A percentile compares a stretch with the other conserved stretches of the same genome.
These are phyloP conservation scores for Trichoderma atroviride DNA, from an alignment of 2,329 filamentous ascomycete species.

Conservation along the genomic window DNA sequence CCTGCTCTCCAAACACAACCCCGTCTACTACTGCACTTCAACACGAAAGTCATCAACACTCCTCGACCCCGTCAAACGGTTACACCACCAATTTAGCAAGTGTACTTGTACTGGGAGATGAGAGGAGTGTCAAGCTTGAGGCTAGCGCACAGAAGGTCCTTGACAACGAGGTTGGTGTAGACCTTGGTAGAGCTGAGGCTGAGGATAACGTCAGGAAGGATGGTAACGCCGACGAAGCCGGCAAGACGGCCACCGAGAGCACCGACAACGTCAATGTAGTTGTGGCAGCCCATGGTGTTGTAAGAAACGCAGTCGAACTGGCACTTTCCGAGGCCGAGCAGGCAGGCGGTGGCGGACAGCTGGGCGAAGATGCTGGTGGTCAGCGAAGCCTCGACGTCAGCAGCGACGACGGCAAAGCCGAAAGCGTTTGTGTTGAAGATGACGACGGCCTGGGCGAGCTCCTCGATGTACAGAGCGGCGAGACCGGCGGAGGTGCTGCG, in stretches of 20 bases:
- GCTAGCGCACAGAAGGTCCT: conserved; percentile 40
- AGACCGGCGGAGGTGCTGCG: conserved; percentile 40
- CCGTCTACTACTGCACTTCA: background rate
- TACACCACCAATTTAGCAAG: conserved; percentile 33
- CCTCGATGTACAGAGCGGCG: conserved; percentile 39
- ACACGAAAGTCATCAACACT: background rate
- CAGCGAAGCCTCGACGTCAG: conserved; percentile 35
- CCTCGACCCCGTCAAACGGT: background rate
- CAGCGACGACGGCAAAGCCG: conserved; percentile 36
- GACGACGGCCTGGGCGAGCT: conserved; percentile 37
- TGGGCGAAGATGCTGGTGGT: conserved; percentile 33
- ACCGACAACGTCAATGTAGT: conserved; percentile 41
- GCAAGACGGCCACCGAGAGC: conserved; percentile 32
- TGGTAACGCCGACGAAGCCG: conserved; percentile 39
- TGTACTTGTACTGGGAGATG: conserved; percentile 39
- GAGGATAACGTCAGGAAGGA: conserved; percentile 39
- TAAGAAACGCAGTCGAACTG: conserved; percentile 44
- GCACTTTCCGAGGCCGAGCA: conserved; percentile 39
- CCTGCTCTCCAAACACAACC: background rate
- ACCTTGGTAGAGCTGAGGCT: conserved; percentile 33
- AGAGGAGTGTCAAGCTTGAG: conserved; percentile 37
- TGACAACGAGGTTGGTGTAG: conserved; percentile 35
- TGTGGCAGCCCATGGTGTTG: conserved; percentile 44
- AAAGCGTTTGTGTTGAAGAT: conserved; percentile 44
- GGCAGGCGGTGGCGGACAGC: conserved; percentile 35